Base-by-base conservation (phyloP, 2,329 filamentous ascomycete species). In the Blumeriella jaapii region DNA sequence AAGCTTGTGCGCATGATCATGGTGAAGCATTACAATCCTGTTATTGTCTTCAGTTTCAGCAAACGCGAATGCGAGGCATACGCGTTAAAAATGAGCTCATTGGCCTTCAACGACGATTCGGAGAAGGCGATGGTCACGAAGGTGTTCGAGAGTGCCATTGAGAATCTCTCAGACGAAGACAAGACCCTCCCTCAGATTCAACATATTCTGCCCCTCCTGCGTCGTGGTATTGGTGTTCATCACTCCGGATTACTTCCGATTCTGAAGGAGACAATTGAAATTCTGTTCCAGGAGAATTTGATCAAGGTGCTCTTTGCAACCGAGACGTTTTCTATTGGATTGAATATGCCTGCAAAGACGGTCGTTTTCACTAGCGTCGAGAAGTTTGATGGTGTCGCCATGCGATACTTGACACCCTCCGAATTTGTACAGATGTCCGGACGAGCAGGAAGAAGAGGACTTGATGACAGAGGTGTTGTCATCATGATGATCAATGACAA, bases 1-100 rank as follows among this genome's bases (percentile, higher is more conserved):
- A 96, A 95, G 68, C 94, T 98, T 52, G 82, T 98, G 48, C 83
- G 82, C 60, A 98, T 98, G 91, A 93, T 96, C 50, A 93, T 98
- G 79, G 71, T 84, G 61, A 94, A 87, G 64, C 91, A 82, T 56
- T 93, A 91, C 62, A 95, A 98, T 54, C 91, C 91, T 0, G 91
- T 96, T 51, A 98, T 98, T 56, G 86, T 98, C 24, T 98, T 98
- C 72, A 96, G 89, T 61, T 98, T 98, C 65, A 95, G 87, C 69
- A 98, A 98, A 65, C 74, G 89, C 47, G 89, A 96, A 53, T 95
- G 89, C 57, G 91, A 98, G 62, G 77, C 78, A 44, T 78, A 91
- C 59, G 91, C 91, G 2, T 66, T 98, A 29, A 74, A 85, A 49
- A 87, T 95, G 63, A 89, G 78, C 34, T 73, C 75, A 41, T 72